Evolutionary conservation across 345 rosid species (phyloP).

Genomic region (Citrus maxima): DNA sequence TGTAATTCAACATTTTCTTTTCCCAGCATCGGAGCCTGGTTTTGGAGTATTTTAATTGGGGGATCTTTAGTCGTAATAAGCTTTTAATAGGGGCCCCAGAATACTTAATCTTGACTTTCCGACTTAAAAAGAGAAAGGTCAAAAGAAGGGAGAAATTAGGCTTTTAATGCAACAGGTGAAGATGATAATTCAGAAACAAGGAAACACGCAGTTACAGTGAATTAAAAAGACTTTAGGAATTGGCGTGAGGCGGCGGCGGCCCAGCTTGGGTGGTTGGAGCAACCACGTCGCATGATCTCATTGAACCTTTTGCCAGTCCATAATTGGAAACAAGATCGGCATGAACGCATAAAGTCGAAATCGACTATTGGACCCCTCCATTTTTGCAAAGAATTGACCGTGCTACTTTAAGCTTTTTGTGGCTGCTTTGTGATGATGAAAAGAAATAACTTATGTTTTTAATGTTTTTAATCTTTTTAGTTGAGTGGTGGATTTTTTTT

Average conservation of each 20-base stretch:
- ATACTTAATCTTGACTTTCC: background rate
- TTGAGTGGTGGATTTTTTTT: too few relatives aligned
- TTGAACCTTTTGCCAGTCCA: background rate
- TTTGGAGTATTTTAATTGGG: too few relatives aligned
- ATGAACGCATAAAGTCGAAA: background rate
- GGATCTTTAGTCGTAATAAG: too few relatives aligned
- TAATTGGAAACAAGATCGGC: background rate
- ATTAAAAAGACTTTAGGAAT: too few relatives aligned
- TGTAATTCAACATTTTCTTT: too few relatives aligned
- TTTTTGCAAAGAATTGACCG: background rate
- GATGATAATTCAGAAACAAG: too few relatives aligned
- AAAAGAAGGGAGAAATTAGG: background rate
- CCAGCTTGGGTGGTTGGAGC: background rate
- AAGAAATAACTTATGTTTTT: too few relatives aligned
- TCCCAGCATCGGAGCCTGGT: too few relatives aligned
- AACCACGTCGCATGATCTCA: background rate
- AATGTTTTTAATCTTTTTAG: too few relatives aligned
- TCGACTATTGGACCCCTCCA: background rate
- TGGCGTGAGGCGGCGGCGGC: background rate
- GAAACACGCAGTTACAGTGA: background rate
- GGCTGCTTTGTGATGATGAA: too few relatives aligned
- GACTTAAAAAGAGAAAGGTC: background rate
- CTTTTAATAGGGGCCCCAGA: too few relatives aligned
- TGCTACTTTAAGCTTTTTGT: background rate
- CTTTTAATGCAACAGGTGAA: background rate